These are phyloP conservation scores for Blastocladiella britannica DNA, from an alignment of 192 early-diverging fungal genomes.

Conservation along the genomic window DNA sequence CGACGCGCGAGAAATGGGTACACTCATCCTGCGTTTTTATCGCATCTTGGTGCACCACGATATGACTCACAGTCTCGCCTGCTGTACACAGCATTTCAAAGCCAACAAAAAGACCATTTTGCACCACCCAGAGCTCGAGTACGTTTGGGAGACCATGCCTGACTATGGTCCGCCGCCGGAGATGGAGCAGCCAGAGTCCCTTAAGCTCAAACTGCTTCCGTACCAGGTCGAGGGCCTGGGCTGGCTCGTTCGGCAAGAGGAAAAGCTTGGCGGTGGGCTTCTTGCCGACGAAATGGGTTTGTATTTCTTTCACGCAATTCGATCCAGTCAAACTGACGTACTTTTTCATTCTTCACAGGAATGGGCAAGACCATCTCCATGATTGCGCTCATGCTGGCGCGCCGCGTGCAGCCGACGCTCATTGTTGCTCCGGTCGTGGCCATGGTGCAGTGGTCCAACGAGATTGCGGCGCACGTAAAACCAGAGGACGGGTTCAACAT, in stretches of 20 bases:
- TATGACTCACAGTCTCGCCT: neutral
- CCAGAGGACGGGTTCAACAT: constrained; percentile 25
- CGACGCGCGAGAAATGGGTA: constrained; percentile 4
- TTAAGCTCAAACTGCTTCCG: constrained; percentile 57
- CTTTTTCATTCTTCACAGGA: neutral
- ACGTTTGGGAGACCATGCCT: constrained; percentile 1
- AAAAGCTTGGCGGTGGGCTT: constrained; percentile 39
- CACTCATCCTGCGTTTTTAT: neutral
- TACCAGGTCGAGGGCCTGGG: constrained; percentile 70
- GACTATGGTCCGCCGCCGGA: neutral
- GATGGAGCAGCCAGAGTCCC: constrained; percentile 36
- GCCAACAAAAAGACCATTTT: neutral
- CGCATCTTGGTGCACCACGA: neutral
- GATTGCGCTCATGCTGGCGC: constrained; percentile 51
- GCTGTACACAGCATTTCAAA: too few relatives aligned
- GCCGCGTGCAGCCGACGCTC: constrained; percentile 43
- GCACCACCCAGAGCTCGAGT: constrained; percentile 1
- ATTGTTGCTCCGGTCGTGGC: constrained; percentile 77
- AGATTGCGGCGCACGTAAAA: constrained; percentile 45
- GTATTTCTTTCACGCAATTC: too few relatives aligned
- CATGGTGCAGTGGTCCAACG: constrained; percentile 66
- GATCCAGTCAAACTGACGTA: too few relatives aligned
- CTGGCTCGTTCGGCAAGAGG: constrained; percentile 69
- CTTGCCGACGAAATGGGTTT: constrained; percentile 82
- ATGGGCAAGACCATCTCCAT: constrained; percentile 90